These are phyloP conservation scores for Leishmania major DNA, from an alignment of 208 protist species.

Conservation along the genomic window DNA sequence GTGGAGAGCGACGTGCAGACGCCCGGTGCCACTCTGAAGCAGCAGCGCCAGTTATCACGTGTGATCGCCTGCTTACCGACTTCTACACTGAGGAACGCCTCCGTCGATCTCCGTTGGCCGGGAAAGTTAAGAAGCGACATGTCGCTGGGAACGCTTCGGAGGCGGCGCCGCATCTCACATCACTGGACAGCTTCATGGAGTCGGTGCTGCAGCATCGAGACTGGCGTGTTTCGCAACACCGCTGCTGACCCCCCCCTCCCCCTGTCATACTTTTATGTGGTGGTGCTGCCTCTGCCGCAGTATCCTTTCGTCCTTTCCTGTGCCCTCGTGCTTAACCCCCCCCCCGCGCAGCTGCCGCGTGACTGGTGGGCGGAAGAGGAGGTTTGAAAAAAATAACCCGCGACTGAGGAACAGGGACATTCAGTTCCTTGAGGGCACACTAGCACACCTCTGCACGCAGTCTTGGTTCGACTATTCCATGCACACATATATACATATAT, in stretches of 20 bases:
- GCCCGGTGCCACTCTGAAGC: background rate
- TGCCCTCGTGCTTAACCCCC: background rate
- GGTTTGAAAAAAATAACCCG: background rate
- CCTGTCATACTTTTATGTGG: background rate
- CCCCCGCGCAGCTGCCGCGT: background rate
- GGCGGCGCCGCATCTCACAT: background rate
- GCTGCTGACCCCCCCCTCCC: background rate
- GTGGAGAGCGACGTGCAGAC: background rate
- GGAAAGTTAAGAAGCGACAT: background rate
- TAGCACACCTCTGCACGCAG: background rate
- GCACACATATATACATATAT: background rate
- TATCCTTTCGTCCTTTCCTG: background rate
- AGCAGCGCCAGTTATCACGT: conserved; percentile 18
- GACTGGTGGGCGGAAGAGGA: background rate
- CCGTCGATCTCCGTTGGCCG: background rate
- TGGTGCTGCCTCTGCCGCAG: background rate
- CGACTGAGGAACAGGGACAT: background rate
- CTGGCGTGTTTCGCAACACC: conserved; percentile 2
- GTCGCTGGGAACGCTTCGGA: background rate
- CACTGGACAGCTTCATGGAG: conserved; percentile 25
- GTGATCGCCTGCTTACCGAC: conserved; percentile 19
- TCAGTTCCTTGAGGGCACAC: background rate
- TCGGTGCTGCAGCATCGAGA: conserved; percentile 24
- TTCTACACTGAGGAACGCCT: conserved; percentile 8
- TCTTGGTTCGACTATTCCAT: background rate